phyloP scores from a whole-genome alignment of 2,329 filamentous ascomycete species.

The Blastomyces percursus region DNA sequence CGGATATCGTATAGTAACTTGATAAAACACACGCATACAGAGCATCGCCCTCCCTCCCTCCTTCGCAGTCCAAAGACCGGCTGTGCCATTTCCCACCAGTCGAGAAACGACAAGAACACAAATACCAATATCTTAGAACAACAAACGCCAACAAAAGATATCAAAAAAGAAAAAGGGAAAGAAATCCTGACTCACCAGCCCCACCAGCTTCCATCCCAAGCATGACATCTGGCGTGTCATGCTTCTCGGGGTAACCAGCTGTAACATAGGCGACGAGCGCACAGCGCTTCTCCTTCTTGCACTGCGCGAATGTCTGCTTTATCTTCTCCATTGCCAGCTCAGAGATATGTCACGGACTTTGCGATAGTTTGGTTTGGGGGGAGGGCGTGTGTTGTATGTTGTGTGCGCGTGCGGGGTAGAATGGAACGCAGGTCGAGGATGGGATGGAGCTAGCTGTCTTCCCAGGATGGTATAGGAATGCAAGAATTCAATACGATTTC shows the following conservation, averaged over 20 bases:
- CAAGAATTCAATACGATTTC: not conserved
- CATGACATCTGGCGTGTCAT: constrained; percentile 72
- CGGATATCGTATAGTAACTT: not conserved
- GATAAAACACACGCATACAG: not conserved
- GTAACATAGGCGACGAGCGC: constrained; percentile 95
- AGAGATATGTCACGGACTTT: not conserved
- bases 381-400: too few species aligned
- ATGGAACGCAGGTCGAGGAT: too few species aligned
- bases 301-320: constrained; percentile 46
- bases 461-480: not conserved
- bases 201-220: constrained; percentile 87
- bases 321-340: constrained; percentile 39
- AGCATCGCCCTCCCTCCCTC: not conserved
- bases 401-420: too few species aligned
- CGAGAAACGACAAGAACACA: not conserved
- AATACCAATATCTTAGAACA: not conserved
- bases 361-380: not conserved
- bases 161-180: not conserved
- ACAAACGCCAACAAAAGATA: not conserved
- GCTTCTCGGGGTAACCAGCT: constrained; percentile 75
- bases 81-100: constrained; percentile 1
- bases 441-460: too few species aligned
- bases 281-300: constrained; percentile 51
- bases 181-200: constrained; percentile 54
- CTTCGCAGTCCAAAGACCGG: not conserved